Conservation (phyloP, 139 green algal species). For the Ostreobium quekettii region DNA sequence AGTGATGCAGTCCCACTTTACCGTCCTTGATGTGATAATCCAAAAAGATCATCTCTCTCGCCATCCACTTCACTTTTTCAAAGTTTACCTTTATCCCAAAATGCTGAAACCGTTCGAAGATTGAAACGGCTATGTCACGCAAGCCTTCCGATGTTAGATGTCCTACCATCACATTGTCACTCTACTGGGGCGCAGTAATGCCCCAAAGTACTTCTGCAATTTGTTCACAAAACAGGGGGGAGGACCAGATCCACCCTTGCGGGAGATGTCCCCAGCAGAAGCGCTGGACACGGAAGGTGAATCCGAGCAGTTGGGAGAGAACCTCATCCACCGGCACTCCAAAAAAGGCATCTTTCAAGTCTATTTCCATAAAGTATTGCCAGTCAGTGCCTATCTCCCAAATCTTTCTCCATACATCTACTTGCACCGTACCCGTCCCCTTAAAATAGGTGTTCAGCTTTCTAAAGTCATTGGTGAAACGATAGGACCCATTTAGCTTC, state of each 20-base stretch:
- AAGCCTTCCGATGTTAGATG: background rate
- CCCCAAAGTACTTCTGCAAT: background rate
- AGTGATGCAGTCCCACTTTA: background rate
- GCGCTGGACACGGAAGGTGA: background rate
- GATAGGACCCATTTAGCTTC: background rate
- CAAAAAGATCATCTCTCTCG: background rate
- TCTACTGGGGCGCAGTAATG: background rate
- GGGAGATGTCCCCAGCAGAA: background rate
- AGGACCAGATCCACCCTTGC: background rate
- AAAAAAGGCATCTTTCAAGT: conserved; percentile 5
- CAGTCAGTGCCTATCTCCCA: background rate
- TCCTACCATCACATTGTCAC: background rate
- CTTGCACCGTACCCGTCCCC: background rate
- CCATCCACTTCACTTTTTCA: background rate
- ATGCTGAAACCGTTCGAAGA: background rate
- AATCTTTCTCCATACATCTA: background rate
- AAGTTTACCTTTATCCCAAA: conserved; percentile 1
- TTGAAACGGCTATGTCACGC: background rate
- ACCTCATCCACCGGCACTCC: background rate
- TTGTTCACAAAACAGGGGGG: background rate
- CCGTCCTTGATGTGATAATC: background rate
- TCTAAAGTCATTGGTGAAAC: background rate
- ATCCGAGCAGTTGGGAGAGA: background rate
- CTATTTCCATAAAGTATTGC: background rate
- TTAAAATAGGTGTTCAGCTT: background rate